These are phyloP conservation scores for Fusarium decemcellulare DNA, from an alignment of 2,329 filamentous ascomycete species.

Conservation along the genomic window DNA sequence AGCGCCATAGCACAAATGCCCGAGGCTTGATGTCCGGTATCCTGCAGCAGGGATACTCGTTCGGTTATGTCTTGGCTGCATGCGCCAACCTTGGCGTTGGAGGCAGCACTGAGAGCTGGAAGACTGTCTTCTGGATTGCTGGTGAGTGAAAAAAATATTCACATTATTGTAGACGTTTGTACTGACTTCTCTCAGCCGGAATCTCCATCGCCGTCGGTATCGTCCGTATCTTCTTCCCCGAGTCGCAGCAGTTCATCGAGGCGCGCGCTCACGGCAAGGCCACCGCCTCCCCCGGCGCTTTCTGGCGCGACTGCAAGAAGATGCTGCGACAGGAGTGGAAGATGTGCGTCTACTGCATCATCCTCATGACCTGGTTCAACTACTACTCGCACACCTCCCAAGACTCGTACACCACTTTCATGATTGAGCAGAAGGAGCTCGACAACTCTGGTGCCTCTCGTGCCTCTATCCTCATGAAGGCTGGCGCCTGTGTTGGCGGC, in stretches of 20 bases:
- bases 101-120: slow-evolving; percentile 75
- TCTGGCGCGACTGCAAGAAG: slow-evolving; percentile 77
- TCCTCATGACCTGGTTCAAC: slow-evolving; percentile 85
- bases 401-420: slow-evolving; percentile 86
- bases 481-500: slow-evolving; percentile 81
- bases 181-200: slow-evolving; percentile 60
- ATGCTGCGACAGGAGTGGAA: slow-evolving; percentile 82
- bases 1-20: slow-evolving; percentile 66
- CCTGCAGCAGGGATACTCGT: slow-evolving; percentile 84
- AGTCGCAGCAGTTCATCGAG: slow-evolving; percentile 82
- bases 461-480: slow-evolving; percentile 88
- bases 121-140: slow-evolving; percentile 81
- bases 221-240: slow-evolving; percentile 77
- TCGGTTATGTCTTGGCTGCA: slow-evolving; percentile 85
- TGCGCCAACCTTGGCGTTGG: slow-evolving; percentile 82
- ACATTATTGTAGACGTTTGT: rapidly evolving
- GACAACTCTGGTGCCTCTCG: slow-evolving; percentile 74
- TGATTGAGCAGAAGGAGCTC: slow-evolving; percentile 80
- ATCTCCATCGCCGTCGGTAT: slow-evolving; percentile 79
- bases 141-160: slow-evolving; percentile 44
- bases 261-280: slow-evolving; percentile 73
- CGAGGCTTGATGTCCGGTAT: slow-evolving; percentile 87
- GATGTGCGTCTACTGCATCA: slow-evolving; percentile 82
- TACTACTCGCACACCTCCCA: slow-evolving; percentile 85
- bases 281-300: slow-evolving; percentile 61